phyloP scores from a whole-genome alignment of 805 yeast species.

The Torulaspora microellipsoides region DNA sequence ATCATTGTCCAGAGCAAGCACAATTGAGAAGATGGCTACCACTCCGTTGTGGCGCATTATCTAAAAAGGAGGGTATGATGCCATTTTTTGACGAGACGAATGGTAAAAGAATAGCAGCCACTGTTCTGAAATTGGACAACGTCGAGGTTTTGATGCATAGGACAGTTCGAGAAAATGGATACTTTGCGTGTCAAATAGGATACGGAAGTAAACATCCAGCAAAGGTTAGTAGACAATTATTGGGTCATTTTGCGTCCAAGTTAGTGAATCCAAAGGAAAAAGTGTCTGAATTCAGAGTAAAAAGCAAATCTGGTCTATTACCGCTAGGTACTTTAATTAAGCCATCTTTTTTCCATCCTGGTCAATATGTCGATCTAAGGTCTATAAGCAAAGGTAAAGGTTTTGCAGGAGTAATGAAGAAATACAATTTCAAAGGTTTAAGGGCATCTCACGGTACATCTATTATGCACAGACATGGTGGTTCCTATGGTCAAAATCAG shows the following conservation, averaged over 20 bases:
- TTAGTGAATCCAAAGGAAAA: conserved; percentile 77
- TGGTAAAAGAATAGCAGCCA: conserved; percentile 75
- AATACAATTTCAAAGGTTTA: conserved; percentile 85
- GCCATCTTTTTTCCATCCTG: conserved; percentile 80
- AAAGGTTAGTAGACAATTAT: conserved; percentile 57
- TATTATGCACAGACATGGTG: conserved; percentile 87
- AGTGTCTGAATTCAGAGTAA: conserved; percentile 75
- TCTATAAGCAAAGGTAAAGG: conserved; percentile 91
- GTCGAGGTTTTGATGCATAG: conserved; percentile 79
- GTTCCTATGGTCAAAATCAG: conserved; percentile 94
- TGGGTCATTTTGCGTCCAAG: conserved; percentile 76
- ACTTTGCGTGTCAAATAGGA: conserved; percentile 83
- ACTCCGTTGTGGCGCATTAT: conserved; percentile 76
- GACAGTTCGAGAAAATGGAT: conserved; percentile 70
- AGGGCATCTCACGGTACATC: conserved; percentile 96
- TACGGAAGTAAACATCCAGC: conserved; percentile 62
- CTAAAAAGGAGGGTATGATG: conserved; percentile 86
- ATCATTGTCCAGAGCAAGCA: conserved; percentile 64
- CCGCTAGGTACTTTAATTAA: conserved; percentile 73
- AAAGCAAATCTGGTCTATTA: conserved; percentile 57
- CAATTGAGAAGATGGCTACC: conserved; percentile 70
- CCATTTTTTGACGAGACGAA: conserved; percentile 63
- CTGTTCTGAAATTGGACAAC: conserved; percentile 81
- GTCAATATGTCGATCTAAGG: conserved; percentile 78
- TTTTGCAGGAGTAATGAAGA: conserved; percentile 96